These are phyloP conservation scores for Aspergillus fumigatus DNA, from an alignment of 2,329 filamentous ascomycete genomes.

Conservation along the genomic window DNA sequence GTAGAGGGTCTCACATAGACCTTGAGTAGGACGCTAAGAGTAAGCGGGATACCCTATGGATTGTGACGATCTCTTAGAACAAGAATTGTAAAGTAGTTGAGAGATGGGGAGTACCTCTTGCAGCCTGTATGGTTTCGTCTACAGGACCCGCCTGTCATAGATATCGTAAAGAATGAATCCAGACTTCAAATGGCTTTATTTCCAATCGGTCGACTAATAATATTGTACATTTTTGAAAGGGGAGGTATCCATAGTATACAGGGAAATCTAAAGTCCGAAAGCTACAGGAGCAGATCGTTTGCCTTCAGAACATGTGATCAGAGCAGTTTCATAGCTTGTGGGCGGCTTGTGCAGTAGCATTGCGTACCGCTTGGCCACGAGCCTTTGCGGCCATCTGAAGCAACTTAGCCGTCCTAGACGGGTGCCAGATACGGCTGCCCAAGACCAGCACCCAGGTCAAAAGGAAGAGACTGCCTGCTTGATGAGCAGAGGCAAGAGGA, in stretches of 20 bases:
- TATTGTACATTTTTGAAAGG: not conserved
- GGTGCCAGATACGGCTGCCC: slow-evolving; percentile 71
- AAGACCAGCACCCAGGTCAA: slow-evolving; percentile 77
- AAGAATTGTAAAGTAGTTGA: not conserved
- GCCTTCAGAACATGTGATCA: not conserved
- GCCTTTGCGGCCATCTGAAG: slow-evolving; percentile 46
- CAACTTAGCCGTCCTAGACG: slow-evolving; percentile 59
- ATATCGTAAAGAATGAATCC: not conserved
- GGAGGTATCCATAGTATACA: not conserved
- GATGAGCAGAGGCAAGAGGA: slow-evolving; percentile 82
- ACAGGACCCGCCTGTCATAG: not conserved
- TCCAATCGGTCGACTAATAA: not conserved
- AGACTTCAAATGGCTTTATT: not conserved
- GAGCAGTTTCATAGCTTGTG: slow-evolving; percentile 12
- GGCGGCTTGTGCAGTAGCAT: slow-evolving; percentile 19
- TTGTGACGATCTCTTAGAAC: not conserved
- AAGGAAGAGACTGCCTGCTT: slow-evolving; percentile 82
- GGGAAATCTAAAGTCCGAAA: not conserved
- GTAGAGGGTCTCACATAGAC: not conserved
- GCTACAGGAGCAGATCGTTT: not conserved
- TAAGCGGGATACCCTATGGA: not conserved
- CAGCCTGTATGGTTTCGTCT: not conserved
- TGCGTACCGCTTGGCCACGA: slow-evolving; percentile 23
- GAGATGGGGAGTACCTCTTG: not conserved
- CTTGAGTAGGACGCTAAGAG: no score